Conservation (phyloP, 257 asterid species). For the Petunia axillaris region DNA sequence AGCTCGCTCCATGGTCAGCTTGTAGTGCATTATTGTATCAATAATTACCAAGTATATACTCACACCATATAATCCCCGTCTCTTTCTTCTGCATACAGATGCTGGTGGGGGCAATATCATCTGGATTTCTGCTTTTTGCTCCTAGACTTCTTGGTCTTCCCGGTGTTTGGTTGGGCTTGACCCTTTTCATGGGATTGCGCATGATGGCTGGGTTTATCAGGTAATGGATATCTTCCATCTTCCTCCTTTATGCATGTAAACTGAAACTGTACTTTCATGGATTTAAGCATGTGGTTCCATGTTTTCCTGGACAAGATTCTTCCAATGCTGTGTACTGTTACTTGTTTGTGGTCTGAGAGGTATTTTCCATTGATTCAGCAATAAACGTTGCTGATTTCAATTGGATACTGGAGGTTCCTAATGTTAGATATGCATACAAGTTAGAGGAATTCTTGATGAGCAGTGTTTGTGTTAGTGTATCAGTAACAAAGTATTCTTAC, state of each 20-base stretch:
- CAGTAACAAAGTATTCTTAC: background rate
- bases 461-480: background rate
- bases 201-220: constrained; percentile 79
- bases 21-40: constrained; percentile 3
- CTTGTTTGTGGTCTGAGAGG: constrained; percentile 12
- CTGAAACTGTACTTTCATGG: background rate
- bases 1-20: constrained; percentile 80
- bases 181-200: constrained; percentile 86
- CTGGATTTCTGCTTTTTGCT: constrained; percentile 68
- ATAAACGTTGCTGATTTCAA: background rate
- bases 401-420: background rate
- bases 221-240: constrained; percentile 42
- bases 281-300: background rate
- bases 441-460: constrained; percentile 5
- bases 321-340: constrained; percentile 15
- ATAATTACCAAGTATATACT: background rate
- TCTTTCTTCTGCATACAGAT: constrained; percentile 50
- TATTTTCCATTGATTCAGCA: constrained; percentile 18
- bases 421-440: background rate
- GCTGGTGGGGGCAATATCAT: constrained; percentile 80
- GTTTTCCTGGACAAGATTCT: constrained; percentile 6
- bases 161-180: constrained; percentile 92
- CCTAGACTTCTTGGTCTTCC: constrained; percentile 68
- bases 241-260: constrained; percentile 13
- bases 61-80: background rate